phyloP scores from a whole-genome alignment of 176 grass and related monocot genomes.

The Zoysia pacifica region DNA sequence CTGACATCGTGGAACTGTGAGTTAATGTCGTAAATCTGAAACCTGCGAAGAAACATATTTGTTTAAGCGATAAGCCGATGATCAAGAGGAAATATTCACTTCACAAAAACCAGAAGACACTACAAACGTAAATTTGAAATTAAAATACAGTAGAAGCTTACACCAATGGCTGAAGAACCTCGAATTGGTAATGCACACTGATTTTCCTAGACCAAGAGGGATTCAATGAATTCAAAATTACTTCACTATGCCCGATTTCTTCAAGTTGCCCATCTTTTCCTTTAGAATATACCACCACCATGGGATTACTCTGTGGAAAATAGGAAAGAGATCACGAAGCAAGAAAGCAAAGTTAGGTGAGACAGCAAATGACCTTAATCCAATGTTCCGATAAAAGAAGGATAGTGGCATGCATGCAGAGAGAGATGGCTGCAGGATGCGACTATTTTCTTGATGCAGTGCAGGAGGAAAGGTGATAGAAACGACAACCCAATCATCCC shows the following conservation, averaged over 20 bases:
- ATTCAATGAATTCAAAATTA: slow-evolving; percentile 71
- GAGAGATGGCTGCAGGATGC: slow-evolving; percentile 7
- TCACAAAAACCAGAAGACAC: slow-evolving; percentile 25
- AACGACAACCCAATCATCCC: not conserved
- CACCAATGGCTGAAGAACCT: slow-evolving; percentile 90
- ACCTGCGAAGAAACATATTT: slow-evolving; percentile 58
- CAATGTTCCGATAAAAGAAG: slow-evolving; percentile 13
- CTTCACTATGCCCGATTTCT: slow-evolving; percentile 97
- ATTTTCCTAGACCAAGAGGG: slow-evolving; percentile 82
- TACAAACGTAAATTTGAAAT: slow-evolving; percentile 23
- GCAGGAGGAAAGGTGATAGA: slow-evolving; percentile 2
- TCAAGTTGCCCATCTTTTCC: slow-evolving; percentile 76
- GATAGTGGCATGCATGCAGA: slow-evolving; percentile 5
- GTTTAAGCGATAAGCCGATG: slow-evolving; percentile 31
- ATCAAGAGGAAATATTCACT: slow-evolving; percentile 22
- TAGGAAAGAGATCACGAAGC: slow-evolving; percentile 31
- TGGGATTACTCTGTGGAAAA: slow-evolving; percentile 67
- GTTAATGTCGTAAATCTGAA: slow-evolving; percentile 82
- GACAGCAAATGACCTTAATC: slow-evolving; percentile 13
- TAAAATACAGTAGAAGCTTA: slow-evolving; percentile 57
- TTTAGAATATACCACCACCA: slow-evolving; percentile 73
- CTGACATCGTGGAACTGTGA: slow-evolving; percentile 72
- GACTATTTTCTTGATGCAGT: not conserved
- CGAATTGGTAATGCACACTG: slow-evolving; percentile 82
- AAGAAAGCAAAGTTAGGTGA: slow-evolving; percentile 17